phyloP scores from a whole-genome alignment of 805 yeast genomes.

The Yarrowia yakushimensis region DNA sequence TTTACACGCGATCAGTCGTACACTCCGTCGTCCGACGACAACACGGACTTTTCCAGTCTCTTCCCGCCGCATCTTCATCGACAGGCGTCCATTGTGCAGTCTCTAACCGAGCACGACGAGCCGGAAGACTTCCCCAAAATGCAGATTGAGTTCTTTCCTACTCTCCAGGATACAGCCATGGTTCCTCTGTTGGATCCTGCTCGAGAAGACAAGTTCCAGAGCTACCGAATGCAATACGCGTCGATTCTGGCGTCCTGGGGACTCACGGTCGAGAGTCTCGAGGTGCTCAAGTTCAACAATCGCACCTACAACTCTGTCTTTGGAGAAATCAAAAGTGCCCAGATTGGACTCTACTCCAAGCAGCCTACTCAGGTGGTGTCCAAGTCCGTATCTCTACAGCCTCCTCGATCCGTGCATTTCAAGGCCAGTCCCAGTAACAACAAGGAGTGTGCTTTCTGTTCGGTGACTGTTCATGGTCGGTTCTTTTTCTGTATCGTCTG shows the following conservation, averaged over 20 bases:
- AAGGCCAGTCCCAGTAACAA: constrained; percentile 29
- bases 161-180: constrained; percentile 28
- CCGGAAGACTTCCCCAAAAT: constrained; percentile 8
- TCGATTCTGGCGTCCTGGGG: constrained; percentile 80
- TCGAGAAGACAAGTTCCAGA: constrained; percentile 40
- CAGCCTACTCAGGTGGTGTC: background rate
- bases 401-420: background rate
- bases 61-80: background rate
- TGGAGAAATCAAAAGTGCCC: constrained; percentile 34
- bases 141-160: background rate
- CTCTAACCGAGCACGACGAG: background rate
- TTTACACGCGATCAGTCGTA: background rate
- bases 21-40: constrained; percentile 1
- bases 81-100: background rate
- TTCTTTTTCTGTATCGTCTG: constrained; percentile 69
- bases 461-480: constrained; percentile 54
- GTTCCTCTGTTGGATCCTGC: constrained; percentile 43
- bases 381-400: constrained; percentile 12
- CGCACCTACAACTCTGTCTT: constrained; percentile 25
- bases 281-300: constrained; percentile 68
- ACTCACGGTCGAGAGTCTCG: constrained; percentile 70
- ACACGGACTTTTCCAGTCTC: constrained; percentile 1
- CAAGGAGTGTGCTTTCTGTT: constrained; percentile 61
- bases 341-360: constrained; percentile 25
- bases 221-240: constrained; percentile 68